These are phyloP conservation scores for Rhynchospora breviuscula DNA, from an alignment of 176 grass and related monocot genomes.

Conservation along the genomic window DNA sequence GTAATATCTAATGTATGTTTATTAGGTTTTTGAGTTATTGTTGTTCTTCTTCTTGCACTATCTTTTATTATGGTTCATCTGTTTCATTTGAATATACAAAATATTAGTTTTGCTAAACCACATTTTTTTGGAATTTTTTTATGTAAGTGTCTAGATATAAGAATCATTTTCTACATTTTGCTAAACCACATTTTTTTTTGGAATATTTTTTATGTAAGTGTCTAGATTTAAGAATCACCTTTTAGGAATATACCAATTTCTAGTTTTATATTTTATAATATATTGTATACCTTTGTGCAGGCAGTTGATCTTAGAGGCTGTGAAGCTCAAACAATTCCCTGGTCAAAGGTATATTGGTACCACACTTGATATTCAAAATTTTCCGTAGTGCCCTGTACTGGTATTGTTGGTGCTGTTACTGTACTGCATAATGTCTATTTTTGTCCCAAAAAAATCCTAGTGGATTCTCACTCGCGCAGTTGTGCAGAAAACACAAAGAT, in stretches of 20 bases:
- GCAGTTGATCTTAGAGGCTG: conserved; percentile 75
- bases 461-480: not conserved
- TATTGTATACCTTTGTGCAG: conserved; percentile 29
- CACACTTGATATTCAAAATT: not conserved
- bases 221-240: not conserved
- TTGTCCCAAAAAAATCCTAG: not conserved
- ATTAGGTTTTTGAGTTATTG: not conserved
- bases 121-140: not conserved
- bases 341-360: conserved; percentile 43
- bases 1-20: not conserved
- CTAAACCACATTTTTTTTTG: not conserved
- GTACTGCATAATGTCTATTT: not conserved
- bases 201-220: not conserved
- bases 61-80: not conserved
- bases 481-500: not conserved
- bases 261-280: not conserved
- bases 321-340: conserved; percentile 41
- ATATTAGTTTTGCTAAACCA: not conserved
- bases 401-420: conserved; percentile 5
- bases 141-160: not conserved
- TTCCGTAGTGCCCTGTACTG: not conserved
- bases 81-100: not conserved
- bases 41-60: not conserved
- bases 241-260: conserved; percentile 10
- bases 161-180: not conserved